Base-by-base conservation (phyloP, 495 filamentous ascomycete species). In the Viridothelium virens region DNA sequence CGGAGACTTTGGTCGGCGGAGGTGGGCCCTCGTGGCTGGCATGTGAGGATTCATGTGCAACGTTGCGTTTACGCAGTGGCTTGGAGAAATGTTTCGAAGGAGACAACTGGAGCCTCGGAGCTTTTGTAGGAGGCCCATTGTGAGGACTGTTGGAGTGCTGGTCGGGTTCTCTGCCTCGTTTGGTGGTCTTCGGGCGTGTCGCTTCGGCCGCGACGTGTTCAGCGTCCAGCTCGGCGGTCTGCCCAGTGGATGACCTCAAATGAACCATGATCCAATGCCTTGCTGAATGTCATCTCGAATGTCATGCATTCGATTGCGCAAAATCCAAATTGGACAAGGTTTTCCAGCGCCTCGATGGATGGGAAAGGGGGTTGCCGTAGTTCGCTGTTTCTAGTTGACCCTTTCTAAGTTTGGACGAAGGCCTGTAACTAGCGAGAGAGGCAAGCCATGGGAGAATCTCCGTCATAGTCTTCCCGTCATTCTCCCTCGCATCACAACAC, bases 1-100 rank as follows among this genome's bases (percentile, higher is more conserved):
- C 71, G 33, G 71, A 74, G 62, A 75, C 63, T 47, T 71, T 73
- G 37, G 70, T 76, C 16, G 76, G 76, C 12, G 76, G 73, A 67
- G 70, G 71, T 41, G n/a, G 11, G 3, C 61, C 53, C n/a, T 59
- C 53, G 18, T 31, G 2, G 53, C 53, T 59, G 53, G 36, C 53
- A 59, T 59, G 5, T 53, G 48, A 53, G 48, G 48, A 53, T 14
- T 53, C 48, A 18, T 53, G 53, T 59, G 53, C 53, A 18, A 59
- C 53, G 18, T 59, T 59, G 53, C 25, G 25, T 36, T 36, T 59
- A 33, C 53, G 53, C 2, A 6, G 53, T 6, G 53, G 53, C 53
- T 59, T 59, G 3, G 53, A 36, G 33, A n/a, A 9, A 33, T 9
- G 6, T 31, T 59, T 31, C 18, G 53, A 33, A 4, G 53, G 53